Evolutionary conservation across 805 yeast species (phyloP), one percentile per base, ranked within the genome.

Genomic region (Scheffersomyces lignosus): DNA sequence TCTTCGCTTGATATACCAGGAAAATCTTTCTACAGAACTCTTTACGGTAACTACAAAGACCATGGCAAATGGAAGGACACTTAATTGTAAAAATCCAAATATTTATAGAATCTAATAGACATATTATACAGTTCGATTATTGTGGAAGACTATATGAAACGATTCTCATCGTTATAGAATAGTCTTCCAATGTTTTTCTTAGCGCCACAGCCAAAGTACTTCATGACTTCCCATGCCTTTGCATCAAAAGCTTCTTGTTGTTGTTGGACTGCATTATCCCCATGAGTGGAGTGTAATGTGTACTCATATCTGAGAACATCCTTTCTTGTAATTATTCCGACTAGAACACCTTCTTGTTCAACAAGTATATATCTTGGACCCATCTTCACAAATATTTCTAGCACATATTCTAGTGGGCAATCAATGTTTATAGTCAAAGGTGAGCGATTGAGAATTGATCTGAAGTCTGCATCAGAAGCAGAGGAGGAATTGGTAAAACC

Each of bases 271-370:
- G 33, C 20, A 8, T 36, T 13, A 17, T 44, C 42, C 10, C 41
- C 36, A 16, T 54, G 42, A n/a, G 47, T 28, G 24, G 54, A 52
- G 36, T 63, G 65, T n/a, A 44, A 41, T 8, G 68, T 62, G 39
- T 62, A 54, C 45, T 81, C 84, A 49, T 76, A 87, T 43, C 81
- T 70, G 34, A 90, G 60, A 13, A 91, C 68, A 53, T 90, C 98
- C 52, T 93, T 93, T 39, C 90, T 73, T 0, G 96, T 87, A 1
- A 95, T 64, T n/a, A 87, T 53, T 0, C 99, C 99, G 12, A 71
- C 71, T 13, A 87, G 53, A 2, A 54, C 43, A 1, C 90, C 93
- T 20, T 72, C 60, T 7, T 78, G 71, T 37, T 81, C 83, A 2
- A 87, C 82, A 28, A 83, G 68, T 1, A 93, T 71, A 18, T 81